Evolutionary conservation across 805 yeast species (phyloP).

Genomic region (Teunomyces tritomae): DNA sequence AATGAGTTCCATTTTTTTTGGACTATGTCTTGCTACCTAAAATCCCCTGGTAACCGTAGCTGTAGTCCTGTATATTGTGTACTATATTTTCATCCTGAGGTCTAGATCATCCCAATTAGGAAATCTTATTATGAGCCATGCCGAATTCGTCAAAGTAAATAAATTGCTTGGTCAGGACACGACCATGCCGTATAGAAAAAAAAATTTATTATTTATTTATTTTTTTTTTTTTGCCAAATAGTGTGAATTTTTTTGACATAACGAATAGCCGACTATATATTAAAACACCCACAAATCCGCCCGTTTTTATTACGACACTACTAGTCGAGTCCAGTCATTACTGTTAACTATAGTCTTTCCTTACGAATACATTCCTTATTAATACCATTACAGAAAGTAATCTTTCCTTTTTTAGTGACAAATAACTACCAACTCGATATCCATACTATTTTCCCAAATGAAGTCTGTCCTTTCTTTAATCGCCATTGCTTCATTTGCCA

Average conservation of each 20-base stretch:
- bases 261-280: not conserved
- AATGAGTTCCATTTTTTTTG: not conserved
- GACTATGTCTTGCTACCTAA: no score
- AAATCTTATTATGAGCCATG: not conserved
- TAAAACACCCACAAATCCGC: conserved; percentile 1
- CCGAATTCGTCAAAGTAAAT: not conserved
- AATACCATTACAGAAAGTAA: not conserved
- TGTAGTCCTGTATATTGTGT: not conserved
- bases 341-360: conserved; percentile 28
- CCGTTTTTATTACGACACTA: not conserved
- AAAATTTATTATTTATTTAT: not conserved
- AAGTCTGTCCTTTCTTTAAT: conserved; percentile 24
- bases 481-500: conserved; percentile 24
- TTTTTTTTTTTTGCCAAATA: not conserved
- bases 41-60: no score
- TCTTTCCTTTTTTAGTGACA: not conserved
- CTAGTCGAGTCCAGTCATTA: not conserved
- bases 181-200: not conserved
- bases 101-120: conserved; percentile 3
- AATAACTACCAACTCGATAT: not conserved
- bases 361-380: conserved; percentile 10
- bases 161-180: not conserved
- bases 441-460: conserved; percentile 16
- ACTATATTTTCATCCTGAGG: not conserved
- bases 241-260: not conserved